Evolutionary conservation across 2,329 filamentous ascomycete genomes (phyloP).

Genomic region (Thelonectria discophora): DNA sequence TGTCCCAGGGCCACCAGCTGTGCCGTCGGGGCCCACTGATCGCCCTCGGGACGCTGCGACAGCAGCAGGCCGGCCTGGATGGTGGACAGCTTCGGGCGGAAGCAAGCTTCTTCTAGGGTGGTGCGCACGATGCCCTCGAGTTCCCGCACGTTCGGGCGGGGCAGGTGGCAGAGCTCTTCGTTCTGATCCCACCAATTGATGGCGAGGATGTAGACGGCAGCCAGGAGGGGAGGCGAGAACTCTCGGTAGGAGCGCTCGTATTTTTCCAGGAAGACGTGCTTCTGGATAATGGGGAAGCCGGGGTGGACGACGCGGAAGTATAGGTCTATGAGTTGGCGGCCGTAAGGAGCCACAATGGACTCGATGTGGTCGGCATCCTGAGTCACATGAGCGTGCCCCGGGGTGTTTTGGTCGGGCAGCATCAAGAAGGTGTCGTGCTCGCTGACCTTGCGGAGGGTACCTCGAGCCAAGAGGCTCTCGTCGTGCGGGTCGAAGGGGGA

Average conservation of each 20-base stretch:
- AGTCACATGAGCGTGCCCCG: constrained; percentile 74
- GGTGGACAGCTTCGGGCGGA: constrained; percentile 82
- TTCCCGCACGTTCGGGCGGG: constrained; percentile 75
- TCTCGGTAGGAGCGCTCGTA: constrained; percentile 77
- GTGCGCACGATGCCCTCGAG: constrained; percentile 78
- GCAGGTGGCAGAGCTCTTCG: constrained; percentile 68
- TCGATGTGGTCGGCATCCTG: constrained; percentile 79
- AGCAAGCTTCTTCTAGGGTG: constrained; percentile 79
- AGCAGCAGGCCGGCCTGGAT: constrained; percentile 80
- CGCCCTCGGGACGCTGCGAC: constrained; percentile 77
- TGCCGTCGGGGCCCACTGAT: constrained; percentile 85
- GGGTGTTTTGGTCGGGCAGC: constrained; percentile 77
- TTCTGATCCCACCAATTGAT: constrained; percentile 89
- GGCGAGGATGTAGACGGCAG: constrained; percentile 84
- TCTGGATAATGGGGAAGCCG: constrained; percentile 83
- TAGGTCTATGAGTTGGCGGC: constrained; percentile 78
- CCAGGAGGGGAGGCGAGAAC: constrained; percentile 79
- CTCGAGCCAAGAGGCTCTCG: constrained; percentile 76
- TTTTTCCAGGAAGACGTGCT: constrained; percentile 80
- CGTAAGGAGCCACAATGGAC: constrained; percentile 77
- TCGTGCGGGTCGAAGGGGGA: constrained; percentile 83
- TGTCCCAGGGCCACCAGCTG: constrained; percentile 88
- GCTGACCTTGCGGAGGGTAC: constrained; percentile 78
- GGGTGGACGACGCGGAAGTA: constrained; percentile 86
- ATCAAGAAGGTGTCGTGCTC: constrained; percentile 82